A percentile compares a stretch with the other conserved stretches of the same genome.
Evolutionary conservation across 2,329 filamentous ascomycete genomes (phyloP).

Genomic region (Macrophomina pseudophaseolina): DNA sequence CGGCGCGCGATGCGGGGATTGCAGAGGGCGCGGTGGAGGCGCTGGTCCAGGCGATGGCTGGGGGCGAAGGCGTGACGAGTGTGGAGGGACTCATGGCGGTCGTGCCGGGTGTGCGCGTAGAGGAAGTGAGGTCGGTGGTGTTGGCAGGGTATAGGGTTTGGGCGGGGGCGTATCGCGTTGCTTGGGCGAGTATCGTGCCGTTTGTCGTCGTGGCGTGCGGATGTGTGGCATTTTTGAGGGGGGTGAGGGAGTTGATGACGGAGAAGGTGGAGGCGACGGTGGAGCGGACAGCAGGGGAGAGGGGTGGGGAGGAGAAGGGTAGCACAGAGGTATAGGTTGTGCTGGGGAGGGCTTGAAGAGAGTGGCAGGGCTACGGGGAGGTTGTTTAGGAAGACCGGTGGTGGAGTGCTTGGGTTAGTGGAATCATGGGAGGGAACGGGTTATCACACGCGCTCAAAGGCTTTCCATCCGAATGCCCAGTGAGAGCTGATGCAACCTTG

Average conservation of each 20-base stretch:
- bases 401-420: too few species aligned
- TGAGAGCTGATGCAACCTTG: too few species aligned
- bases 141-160: constrained; percentile 39
- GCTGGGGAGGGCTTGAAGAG: too few species aligned
- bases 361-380: too few species aligned
- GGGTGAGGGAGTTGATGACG: constrained; percentile 38
- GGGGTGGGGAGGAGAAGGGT: constrained; percentile 29
- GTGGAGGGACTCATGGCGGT: constrained; percentile 23
- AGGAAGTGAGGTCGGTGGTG: constrained; percentile 34
- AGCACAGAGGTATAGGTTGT: too few species aligned
- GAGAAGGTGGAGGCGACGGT: constrained; percentile 41
- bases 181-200: constrained; percentile 40
- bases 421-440: too few species aligned
- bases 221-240: constrained; percentile 36
- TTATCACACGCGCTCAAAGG: too few species aligned
- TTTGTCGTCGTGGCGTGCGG: constrained; percentile 38
- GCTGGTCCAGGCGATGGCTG: constrained; percentile 34
- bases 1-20: neutral
- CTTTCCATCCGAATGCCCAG: too few species aligned
- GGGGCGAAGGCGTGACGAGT: constrained; percentile 28
- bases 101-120: constrained; percentile 31
- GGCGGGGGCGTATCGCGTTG: constrained; percentile 37
- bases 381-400: too few species aligned
- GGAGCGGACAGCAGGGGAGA: constrained; percentile 30
- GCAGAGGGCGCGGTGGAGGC: constrained; percentile 31